These are phyloP conservation scores for Toxicodendron radicans DNA, from an alignment of 345 rosid genomes.

Conservation along the genomic window DNA sequence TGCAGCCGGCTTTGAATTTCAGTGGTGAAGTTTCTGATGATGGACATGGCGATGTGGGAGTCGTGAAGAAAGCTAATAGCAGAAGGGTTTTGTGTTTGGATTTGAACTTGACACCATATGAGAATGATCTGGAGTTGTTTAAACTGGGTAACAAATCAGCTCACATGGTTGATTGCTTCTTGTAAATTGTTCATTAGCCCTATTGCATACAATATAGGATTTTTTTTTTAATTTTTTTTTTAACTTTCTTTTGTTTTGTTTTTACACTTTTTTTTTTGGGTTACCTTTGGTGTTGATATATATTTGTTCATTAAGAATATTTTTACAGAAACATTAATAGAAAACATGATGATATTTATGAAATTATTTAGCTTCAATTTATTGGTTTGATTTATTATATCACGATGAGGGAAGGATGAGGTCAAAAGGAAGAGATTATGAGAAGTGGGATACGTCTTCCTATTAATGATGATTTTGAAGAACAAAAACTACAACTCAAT, in stretches of 20 bases:
- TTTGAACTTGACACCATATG: conserved; percentile 69
- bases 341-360: background rate
- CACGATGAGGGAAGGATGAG: too few relatives aligned
- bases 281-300: background rate
- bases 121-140: conserved; percentile 58
- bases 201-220: too few relatives aligned
- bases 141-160: conserved; percentile 29
- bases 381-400: background rate
- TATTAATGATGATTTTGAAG: conserved; percentile 4
- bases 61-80: conserved; percentile 48
- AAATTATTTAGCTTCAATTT: too few relatives aligned
- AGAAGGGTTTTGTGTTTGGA: conserved; percentile 52
- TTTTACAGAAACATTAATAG: background rate
- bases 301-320: conserved; percentile 1
- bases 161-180: conserved; percentile 35
- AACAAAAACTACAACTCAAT: background rate
- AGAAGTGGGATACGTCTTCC: conserved; percentile 4
- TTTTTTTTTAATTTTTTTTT: too few relatives aligned
- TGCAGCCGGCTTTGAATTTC: background rate
- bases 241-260: background rate
- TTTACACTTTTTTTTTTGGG: background rate
- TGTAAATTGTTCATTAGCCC: background rate
- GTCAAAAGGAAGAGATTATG: background rate
- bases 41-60: background rate
- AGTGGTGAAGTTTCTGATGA: background rate